Base-by-base conservation (phyloP, 768 basidiomycete species). In the Boletellus emodensis region DNA sequence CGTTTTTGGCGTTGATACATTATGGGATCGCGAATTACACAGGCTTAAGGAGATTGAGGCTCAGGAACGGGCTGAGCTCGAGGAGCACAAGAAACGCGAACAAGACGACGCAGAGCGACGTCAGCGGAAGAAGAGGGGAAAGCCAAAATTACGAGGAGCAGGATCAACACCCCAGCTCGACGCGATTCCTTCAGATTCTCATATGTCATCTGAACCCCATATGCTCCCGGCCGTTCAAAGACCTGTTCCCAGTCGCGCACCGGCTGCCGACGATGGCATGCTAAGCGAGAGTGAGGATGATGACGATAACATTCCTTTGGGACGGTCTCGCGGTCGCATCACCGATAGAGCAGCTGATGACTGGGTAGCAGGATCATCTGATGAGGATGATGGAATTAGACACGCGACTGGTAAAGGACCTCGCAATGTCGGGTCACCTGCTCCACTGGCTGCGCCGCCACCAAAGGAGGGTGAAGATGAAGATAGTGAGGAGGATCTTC, bases 1-100 rank as follows among this genome's bases (percentile, higher is more conserved):
- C n/a, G 90, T 94, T 10, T 96, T 95, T 61, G 94, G 94, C 2
- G 87, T 90, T 1, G 94, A 96, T 66, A 87, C 86, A n/a, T 61
- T 95, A 10, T 95, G 94, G 94, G 87, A 94, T 62, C 77, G 82
- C 36, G 94, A 96, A 68, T 79, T 93, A 75, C 80, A 69, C 15
- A 95, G 90, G 65, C 72, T 95, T 46, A 80, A 80, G 54, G 75
- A 82, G 52, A 88, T 94, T 0, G 85, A 95, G 65, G 84, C 81
- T 12, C 65, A 60, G 45, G 92, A 94, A 63, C 76, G 72, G 48
- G 63, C 60, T 11, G 84, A 82, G 49, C 77, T 75, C n/a, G 80
- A 81, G 52, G 78, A 74, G 32, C 74, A 71, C 46, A 71, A 60
- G 62, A 72, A 65, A 43, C 66, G 61, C 46, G 79, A 82, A 51